Base-by-base conservation (phyloP, 352 stramenopile species). In the Peronosclerospora sorghi region DNA sequence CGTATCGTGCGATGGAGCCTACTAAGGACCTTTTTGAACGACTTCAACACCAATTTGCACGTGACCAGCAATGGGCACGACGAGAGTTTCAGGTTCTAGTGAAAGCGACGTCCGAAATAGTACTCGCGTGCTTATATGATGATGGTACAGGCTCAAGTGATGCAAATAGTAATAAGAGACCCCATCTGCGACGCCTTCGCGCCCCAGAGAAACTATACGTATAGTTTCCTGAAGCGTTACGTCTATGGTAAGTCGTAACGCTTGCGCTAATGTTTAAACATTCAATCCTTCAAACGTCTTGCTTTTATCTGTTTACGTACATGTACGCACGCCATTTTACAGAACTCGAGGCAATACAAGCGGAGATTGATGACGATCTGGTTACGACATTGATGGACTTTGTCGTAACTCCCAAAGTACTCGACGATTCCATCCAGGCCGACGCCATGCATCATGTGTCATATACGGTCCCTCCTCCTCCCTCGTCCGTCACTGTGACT, bases 361-460 rank as follows among this genome's bases (percentile, higher is more conserved):
- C 40, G 1, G 71, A 83, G n/a, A 49, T 65, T 5, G 68, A 73
- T 17, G 73, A 90, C 34, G 59, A 51, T 12, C 61, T 90, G 1
- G 61, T 79, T 7, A 50, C 50, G 5, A 59, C 65, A 6, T 46
- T 90, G 34, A 68, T 87, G 61, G 60, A 72, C 8, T 75, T 74
- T 48, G 65, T 90, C 3, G 32, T 72, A 10, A 51, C 65, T 26
- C 35, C 54, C 1, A 65, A 61, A 10, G 9, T 67, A 5, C 44
- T 32, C 0, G 55, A 81, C 8, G 48, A 62, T 20, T 38, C 52
- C 6, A 41, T 76, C 2, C 51, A 63, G 7, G 49, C 65, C 1
- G 74, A 87, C 20, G 64, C 70, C 29, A 77, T 85, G 70, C 74
- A 90, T 37, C 62, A 90, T 46, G 70, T 86, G 18, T 83, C 74